phyloP scores from a whole-genome alignment of 78 protist genomes.

The Chrysochromulina parva region DNA sequence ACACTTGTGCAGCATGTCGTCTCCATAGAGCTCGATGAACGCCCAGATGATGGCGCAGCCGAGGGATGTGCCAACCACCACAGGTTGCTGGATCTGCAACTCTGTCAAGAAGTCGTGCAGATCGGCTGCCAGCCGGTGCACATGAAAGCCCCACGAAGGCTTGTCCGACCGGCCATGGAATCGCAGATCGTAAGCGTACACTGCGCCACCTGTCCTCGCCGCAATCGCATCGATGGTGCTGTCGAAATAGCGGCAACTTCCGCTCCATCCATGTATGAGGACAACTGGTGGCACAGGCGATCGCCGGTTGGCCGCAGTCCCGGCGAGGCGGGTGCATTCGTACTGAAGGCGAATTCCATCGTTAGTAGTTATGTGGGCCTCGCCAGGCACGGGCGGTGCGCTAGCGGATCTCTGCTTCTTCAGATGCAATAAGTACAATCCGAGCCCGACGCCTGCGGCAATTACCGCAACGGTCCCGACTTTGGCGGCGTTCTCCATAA shows the following conservation, averaged over 20 bases:
- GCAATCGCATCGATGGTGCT: neutral
- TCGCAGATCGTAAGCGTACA: neutral
- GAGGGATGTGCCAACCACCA: neutral
- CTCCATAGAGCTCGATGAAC: slow-evolving; percentile 30
- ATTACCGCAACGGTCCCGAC: too few relatives aligned
- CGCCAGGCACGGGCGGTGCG: too few relatives aligned
- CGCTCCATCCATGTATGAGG: slow-evolving; percentile 30
- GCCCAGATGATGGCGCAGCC: slow-evolving; percentile 30
- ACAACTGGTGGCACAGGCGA: neutral
- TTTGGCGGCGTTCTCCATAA: too few relatives aligned
- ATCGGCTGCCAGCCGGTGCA: slow-evolving; percentile 27
- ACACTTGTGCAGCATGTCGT: neutral
- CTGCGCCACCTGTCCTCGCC: neutral
- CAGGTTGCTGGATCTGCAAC: neutral
- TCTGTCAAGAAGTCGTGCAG: neutral
- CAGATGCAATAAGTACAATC: too few relatives aligned
- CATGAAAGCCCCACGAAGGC: slow-evolving; percentile 37
- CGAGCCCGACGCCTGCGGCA: too few relatives aligned
- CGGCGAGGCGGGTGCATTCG: neutral
- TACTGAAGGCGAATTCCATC: neutral
- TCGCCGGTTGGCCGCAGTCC: too few relatives aligned
- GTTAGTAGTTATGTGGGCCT: neutral
- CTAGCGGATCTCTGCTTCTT: too few relatives aligned
- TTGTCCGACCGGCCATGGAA: slow-evolving; percentile 21
- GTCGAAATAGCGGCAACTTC: neutral